Base-by-base conservation (phyloP, 352 stramenopile species). In the Globisporangium cystogenes region DNA sequence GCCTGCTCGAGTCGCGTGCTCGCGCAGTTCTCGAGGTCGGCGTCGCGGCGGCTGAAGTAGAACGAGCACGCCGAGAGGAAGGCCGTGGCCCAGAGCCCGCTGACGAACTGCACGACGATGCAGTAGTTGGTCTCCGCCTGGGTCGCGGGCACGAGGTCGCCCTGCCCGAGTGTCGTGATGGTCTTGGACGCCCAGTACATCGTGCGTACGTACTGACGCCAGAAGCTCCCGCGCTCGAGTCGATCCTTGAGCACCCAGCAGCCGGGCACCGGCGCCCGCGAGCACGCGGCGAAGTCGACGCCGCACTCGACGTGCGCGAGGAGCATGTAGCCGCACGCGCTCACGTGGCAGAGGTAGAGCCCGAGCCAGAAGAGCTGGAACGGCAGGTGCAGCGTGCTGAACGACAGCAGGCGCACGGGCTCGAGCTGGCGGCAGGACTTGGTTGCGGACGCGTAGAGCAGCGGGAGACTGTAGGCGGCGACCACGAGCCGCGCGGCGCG, bases 161-260 rank as follows among this genome's bases (percentile, higher is more conserved):
- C 60, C n/a, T 68, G 60, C 1, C 60, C 60, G 12, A 68, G 37
- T 10, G 60, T 68, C 23, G 60, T 64, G 15, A 67, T 43, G 4
- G 60, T 64, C 57, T 68, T 68, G 33, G 51, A 64, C 0, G 56
- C 60, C 60, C 60, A 68, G 44, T 68, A 68, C 55, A 68, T 64
- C 7, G 60, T 55, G 11, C 60, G 43, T 11, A 68, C 41, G 23
- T 68, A 68, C 47, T 68, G 51, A 1, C 60, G 55, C 51, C 43
- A 51, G 14, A 60, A 51, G 10, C 18, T 26, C 16, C 45, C 60
- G 16, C 36, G 46, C 46, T 68, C 60, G 26, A 68, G 50, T 4
- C 47, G 33, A 23, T 68, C 60, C 45, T 62, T 64, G 20, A 68
- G 27, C 23, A 64, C 56, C 60, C 60, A 68, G 26, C 56, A 68